Evolutionary conservation across 345 rosid species (phyloP).

Genomic region (Sisymbrium irio): DNA sequence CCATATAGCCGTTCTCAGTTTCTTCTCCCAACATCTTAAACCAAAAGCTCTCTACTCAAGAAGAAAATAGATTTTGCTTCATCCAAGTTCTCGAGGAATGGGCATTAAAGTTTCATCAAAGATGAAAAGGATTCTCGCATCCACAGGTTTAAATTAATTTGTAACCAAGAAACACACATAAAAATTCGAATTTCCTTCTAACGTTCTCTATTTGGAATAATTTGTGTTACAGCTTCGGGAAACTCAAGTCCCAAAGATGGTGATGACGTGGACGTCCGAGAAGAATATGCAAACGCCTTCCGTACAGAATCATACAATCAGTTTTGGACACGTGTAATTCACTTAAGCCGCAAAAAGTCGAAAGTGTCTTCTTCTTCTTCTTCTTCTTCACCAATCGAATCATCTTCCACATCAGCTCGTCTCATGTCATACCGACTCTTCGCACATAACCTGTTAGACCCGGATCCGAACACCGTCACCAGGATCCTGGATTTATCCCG

Average conservation of each 20-base stretch:
- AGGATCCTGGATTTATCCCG: conserved; percentile 39
- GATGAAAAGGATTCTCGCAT: conserved; percentile 29
- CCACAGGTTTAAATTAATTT: conserved; percentile 8
- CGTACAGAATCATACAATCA: conserved; percentile 76
- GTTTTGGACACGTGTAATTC: conserved; percentile 63
- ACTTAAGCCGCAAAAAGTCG: conserved; percentile 23
- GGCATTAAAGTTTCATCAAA: conserved; percentile 30
- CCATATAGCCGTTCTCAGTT: neutral
- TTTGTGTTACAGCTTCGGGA: conserved; percentile 29
- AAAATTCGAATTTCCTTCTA: neutral
- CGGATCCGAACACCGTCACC: conserved; percentile 45
- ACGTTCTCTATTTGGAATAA: neutral
- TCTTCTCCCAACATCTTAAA: neutral
- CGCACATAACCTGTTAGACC: conserved; percentile 67
- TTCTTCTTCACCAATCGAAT: conserved; percentile 34
- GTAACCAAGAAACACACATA: no score
- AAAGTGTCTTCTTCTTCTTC: conserved; percentile 22
- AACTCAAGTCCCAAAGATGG: neutral
- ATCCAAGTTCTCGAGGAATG: conserved; percentile 16
- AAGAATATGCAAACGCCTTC: conserved; percentile 83
- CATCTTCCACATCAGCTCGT: conserved; percentile 61
- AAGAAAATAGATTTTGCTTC: neutral
- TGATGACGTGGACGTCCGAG: conserved; percentile 51
- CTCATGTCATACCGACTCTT: conserved; percentile 77
- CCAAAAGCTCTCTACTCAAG: neutral